Conservation (phyloP, 2,329 filamentous ascomycete genomes). For the Periconia macrospinosa region DNA sequence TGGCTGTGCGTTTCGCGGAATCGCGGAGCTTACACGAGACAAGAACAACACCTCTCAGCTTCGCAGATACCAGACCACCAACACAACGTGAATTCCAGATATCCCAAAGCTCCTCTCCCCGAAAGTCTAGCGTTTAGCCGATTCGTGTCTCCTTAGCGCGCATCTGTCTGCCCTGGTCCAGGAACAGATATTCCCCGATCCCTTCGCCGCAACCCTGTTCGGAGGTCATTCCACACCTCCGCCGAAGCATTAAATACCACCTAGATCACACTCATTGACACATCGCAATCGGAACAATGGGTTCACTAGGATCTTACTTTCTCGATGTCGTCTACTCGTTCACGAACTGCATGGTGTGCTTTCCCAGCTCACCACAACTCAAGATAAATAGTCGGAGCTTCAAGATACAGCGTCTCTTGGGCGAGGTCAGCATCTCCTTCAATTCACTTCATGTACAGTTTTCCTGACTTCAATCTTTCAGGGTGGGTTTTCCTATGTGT, state of each 20-base stretch:
- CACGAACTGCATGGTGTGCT: slow-evolving; percentile 94
- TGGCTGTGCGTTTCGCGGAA: neutral
- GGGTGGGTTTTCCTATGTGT: slow-evolving; percentile 98
- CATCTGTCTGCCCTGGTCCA: neutral
- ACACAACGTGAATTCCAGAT: neutral
- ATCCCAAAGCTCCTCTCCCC: neutral
- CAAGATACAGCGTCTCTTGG: slow-evolving; percentile 90
- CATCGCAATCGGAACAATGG: slow-evolving; percentile 23
- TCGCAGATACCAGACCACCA: neutral
- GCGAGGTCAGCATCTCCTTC: slow-evolving; percentile 67
- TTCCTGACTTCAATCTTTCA: slow-evolving; percentile 35
- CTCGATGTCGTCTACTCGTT: slow-evolving; percentile 89
- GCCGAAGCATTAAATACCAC: slow-evolving; percentile 1
- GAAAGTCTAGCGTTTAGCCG: neutral
- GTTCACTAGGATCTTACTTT: slow-evolving; percentile 60
- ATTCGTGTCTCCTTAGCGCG: neutral
- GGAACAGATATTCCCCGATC: neutral
- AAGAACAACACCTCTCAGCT: neutral
- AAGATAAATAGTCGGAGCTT: slow-evolving; percentile 95
- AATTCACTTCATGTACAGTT: slow-evolving; percentile 5
- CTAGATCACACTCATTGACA: neutral
- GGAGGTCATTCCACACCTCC: slow-evolving; percentile 3
- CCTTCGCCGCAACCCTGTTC: slow-evolving; percentile 1
- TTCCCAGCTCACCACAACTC: slow-evolving; percentile 88
- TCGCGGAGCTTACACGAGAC: neutral